Base-by-base conservation (phyloP, 31 red algal species). In the Asparagopsis taxiformis region DNA sequence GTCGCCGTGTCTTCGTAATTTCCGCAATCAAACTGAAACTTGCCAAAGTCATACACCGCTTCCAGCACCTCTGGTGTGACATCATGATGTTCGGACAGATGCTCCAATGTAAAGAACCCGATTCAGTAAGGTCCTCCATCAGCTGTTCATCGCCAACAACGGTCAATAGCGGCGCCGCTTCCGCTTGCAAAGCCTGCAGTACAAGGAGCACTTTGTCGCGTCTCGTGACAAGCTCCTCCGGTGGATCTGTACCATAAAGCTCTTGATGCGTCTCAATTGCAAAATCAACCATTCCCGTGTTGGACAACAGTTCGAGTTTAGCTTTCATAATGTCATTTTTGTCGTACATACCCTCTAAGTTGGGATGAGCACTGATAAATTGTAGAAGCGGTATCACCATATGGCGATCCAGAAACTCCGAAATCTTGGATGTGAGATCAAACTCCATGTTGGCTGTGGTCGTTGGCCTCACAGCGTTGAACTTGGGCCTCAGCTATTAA, bases 21-120 rank as follows among this genome's bases (percentile, higher is more conserved):
- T 54, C 95, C 95, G 41, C 90, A 93, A 55, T 98, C 95, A 62
- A 94, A 98, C 55, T 94, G 90, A 77, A 94, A 94, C 67, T 91
- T 89, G 31, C 75, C 87, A 25, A 91, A 91, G 53, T 98, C 95
- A 53, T 94, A 98, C 6, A 90, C 72, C 10, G 85, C 79, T 31
- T 98, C 95, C 5, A 93, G 20, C 31, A 78, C 72, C 26, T 98
- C 95, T 10, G 36, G 25, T 1, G 95, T 90, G 19, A 98, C 72
- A 6, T 67, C 95, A 65, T 67, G 57, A 0, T 61, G 33, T 29
- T 67, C 75, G 21, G 52, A 37, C 8, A 98, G 55, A 51, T 35
- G 28, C 29, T 90, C 76, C 25, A 93, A 44, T 8, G 55, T 80
- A 96, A 77, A 31, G 61, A 57, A 51, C 56, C 70, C 25, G 38